Base-by-base conservation (phyloP, 176 grass and related monocot genomes). In the Carex kokanica region DNA sequence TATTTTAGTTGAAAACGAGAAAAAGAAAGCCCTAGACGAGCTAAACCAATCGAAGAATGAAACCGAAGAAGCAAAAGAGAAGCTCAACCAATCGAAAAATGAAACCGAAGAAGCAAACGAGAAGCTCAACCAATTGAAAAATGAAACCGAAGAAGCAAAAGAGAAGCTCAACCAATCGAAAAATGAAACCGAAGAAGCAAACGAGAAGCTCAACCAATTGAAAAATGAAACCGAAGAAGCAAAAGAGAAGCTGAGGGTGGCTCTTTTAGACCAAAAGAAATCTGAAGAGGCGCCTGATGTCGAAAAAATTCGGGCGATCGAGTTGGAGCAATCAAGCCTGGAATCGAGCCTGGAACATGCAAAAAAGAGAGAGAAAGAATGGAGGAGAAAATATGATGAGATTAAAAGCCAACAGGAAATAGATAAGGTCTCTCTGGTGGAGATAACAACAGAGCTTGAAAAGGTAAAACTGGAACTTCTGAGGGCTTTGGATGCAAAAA, bases 401-500 rank as follows among this genome's bases (percentile, higher is more conserved):
- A 86, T 97, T 83, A 83, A 89, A 73, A 89, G 38, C 83, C 90
- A 93, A 71, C 92, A 98, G 82, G 83, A 88, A 31, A 83, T 88
- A 62, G 90, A 92, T 45, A 74, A 54, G 1, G 45, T 59, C 0
- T 82, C 81, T 0, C 79, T 94, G 65, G 66, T 53, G 25, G 90
- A 88, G 6, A 79, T 81, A 0, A 85, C 87, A 78, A 86, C 92
- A 83, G 92, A 94, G 82, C 88, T 94, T 36, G 89, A 94, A 88
- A 88, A 90, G 61, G 84, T 93, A 3, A 94, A 90, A 81, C 81
- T 85, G 52, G 92, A 94, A 64, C 81, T 94, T 51, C 58, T 86
- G 11, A 85, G 90, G 51, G 88, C 92, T 8, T 86, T 88, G 0
- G 90, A 94, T 80, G 95, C 92, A 47, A 98, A 93, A 91, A 88